Evolutionary conservation across 2,329 filamentous ascomycete genomes (phyloP).

Genomic region (Triangularia setosa): DNA sequence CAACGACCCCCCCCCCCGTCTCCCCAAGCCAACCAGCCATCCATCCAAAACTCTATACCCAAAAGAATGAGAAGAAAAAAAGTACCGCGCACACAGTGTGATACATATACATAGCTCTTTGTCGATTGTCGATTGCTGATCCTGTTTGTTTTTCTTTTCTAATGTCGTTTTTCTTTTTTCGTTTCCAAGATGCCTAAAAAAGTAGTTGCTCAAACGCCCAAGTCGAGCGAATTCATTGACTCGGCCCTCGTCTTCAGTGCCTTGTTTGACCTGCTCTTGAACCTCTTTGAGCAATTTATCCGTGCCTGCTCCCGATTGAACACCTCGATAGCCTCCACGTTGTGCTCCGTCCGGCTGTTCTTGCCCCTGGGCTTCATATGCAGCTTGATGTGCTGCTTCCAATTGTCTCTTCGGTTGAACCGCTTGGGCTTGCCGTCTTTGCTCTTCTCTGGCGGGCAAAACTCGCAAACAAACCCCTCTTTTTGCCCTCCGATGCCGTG

Average conservation of each 20-base stretch:
- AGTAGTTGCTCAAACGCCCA: neutral
- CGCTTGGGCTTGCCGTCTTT: constrained; percentile 16
- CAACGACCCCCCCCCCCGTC: neutral
- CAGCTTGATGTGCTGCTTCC: constrained; percentile 35
- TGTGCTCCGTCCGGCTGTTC: constrained; percentile 32
- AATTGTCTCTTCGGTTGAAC: constrained; percentile 40
- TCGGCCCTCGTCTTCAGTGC: neutral
- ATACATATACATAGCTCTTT: neutral
- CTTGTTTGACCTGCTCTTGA: neutral
- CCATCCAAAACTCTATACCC: neutral
- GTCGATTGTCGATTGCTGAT: neutral
- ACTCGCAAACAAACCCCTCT: constrained; percentile 22
- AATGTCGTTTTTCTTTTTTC: neutral
- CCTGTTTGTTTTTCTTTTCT: neutral
- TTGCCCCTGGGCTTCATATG: constrained; percentile 31
- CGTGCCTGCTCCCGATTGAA: constrained; percentile 18
- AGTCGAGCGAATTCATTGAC: neutral
- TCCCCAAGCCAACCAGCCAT: neutral
- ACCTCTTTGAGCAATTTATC: neutral
- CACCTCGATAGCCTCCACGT: constrained; percentile 25
- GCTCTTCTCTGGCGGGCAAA: constrained; percentile 40
- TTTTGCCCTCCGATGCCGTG: constrained; percentile 1
- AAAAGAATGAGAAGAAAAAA: neutral
- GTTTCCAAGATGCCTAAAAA: no score
- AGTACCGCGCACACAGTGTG: neutral